A percentile compares a stretch with the other conserved stretches of the same genome.
Evolutionary conservation across 148 eudicot genomes (phyloP).

Genomic region (Chenopodium berlandieri): DNA sequence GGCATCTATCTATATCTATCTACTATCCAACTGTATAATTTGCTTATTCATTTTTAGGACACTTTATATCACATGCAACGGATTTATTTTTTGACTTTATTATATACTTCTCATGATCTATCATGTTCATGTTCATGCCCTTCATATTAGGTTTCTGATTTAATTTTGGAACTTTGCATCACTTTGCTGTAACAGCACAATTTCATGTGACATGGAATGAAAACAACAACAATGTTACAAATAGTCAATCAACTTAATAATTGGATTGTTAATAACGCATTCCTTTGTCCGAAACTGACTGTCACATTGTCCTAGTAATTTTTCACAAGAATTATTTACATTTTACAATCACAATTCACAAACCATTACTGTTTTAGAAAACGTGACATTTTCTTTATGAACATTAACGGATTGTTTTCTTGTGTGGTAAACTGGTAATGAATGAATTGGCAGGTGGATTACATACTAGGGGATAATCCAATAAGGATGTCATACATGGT

Average conservation of each 20-base stretch:
- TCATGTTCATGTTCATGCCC: background rate
- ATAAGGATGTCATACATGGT: slow-evolving; percentile 93
- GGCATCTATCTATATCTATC: background rate
- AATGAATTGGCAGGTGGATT: slow-evolving; percentile 59
- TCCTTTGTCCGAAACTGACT: too few relatives aligned
- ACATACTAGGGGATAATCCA: slow-evolving; percentile 94
- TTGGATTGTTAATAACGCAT: too few relatives aligned
- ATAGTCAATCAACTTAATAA: too few relatives aligned
- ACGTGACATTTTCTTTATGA: background rate
- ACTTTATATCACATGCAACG: slow-evolving; percentile 28
- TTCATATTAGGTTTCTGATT: slow-evolving; percentile 12
- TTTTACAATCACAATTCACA: background rate
- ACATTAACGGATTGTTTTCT: background rate
- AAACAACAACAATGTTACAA: background rate
- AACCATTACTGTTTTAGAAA: background rate
- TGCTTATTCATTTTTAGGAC: slow-evolving; percentile 4
- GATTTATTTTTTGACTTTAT: slow-evolving; percentile 14
- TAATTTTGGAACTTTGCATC: slow-evolving; percentile 13
- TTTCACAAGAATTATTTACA: too few relatives aligned
- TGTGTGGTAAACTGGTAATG: background rate
- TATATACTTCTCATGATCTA: background rate
- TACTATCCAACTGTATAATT: slow-evolving; percentile 4
- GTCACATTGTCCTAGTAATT: too few relatives aligned
- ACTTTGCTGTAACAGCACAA: background rate
- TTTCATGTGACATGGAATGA: background rate